A percentile compares a stretch with the other conserved stretches of the same genome.
Evolutionary conservation across 1,139 yeast genomes (phyloP).

Genomic region (Hanseniaspora uvarum): DNA sequence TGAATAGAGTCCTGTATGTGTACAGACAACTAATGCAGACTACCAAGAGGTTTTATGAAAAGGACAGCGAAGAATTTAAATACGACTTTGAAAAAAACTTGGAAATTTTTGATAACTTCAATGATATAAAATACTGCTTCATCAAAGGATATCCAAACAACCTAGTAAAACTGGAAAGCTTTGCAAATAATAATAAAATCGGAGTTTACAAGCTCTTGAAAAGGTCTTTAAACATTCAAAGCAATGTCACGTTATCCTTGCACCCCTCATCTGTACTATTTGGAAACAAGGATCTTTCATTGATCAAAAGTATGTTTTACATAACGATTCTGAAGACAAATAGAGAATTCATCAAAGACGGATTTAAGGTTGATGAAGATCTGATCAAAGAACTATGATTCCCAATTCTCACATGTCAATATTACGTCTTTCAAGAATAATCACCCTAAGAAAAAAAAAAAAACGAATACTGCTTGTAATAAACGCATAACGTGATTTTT

Average conservation of each 20-base stretch:
- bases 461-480: not conserved
- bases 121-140: conserved; percentile 54
- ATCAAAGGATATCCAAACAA: conserved; percentile 78
- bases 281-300: conserved; percentile 40
- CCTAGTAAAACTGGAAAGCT: conserved; percentile 53
- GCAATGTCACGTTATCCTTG: conserved; percentile 43
- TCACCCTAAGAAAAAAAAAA: no score
- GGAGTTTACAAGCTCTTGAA: conserved; percentile 41
- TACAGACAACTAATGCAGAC: conserved; percentile 47
- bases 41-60: not conserved
- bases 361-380: conserved; percentile 53
- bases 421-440: conserved; percentile 33
- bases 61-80: conserved; percentile 31
- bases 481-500: not conserved
- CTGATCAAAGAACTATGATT: conserved; percentile 41
- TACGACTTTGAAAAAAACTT: conserved; percentile 20
- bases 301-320: conserved; percentile 61
- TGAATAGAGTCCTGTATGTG: conserved; percentile 61
- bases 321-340: conserved; percentile 80
- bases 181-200: conserved; percentile 24
- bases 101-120: conserved; percentile 21
- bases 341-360: conserved; percentile 81
- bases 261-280: conserved; percentile 70
- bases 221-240: conserved; percentile 17
- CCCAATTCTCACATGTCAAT: no score